Base-by-base conservation (phyloP, 768 basidiomycete genomes). In the Leccinum obscurum region DNA sequence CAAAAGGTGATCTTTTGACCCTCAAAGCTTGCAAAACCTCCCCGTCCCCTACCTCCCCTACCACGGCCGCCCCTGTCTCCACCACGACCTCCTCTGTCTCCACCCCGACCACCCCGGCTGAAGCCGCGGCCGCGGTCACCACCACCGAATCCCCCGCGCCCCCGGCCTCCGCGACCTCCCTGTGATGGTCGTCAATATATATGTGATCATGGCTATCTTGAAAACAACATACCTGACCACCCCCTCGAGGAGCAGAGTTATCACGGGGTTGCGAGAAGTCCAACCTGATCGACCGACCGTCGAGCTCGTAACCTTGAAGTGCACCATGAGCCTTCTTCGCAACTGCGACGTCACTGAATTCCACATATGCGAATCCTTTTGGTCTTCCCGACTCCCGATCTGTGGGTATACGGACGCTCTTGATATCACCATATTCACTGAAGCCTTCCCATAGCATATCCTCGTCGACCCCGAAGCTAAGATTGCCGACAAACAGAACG, bases 301-400 rank as follows among this genome's bases (percentile, higher is more conserved):
- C 90, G 54, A 97, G 81, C 60, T 95, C 92, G 59, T 79, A 75
- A 34, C 92, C 91, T 44, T 83, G 81, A 28, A 84, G 80, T 4
- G 82, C 85, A 66, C 83, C 85, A 61, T 86, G 84, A 3, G 96
- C 96, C 71, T 87, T 88, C 77, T 87, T 88, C 11, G 97, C 92
- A 56, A 83, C 77, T 28, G 87, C 90, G 41, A 93, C 69, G 66
- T 89, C 87, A 65, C 88, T 85, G 75, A 95, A 97, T 75, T 98
- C 94, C 70, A 99, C 91, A 76, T 98, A 98, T 22, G 88, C 97
- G 76, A 96, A 98, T 68, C 97, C 97, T 76, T 98, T 98, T 51
- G 92, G 88, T 62, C 81, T 83, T 30, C 94, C 95, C 7, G 90
- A 83, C 54, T 99, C 97, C 65, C 92, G 82, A 75, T 98, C 95